phyloP scores from a whole-genome alignment of 164 flowering plant species.

The Piper longum region DNA sequence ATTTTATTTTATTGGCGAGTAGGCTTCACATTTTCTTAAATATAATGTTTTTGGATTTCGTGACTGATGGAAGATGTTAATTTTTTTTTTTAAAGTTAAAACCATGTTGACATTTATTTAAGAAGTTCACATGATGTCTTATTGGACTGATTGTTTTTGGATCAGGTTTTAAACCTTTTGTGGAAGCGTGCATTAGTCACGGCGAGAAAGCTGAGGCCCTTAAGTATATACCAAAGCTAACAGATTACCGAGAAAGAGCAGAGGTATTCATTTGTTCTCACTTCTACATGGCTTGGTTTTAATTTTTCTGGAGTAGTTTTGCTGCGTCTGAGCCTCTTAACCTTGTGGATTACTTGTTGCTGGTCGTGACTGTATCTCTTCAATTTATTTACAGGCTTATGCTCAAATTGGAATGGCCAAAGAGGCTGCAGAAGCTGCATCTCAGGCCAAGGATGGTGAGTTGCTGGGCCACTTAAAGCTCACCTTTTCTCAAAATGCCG shows the following conservation, averaged over 20 bases:
- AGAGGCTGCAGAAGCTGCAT: constrained; percentile 97
- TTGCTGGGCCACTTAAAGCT: constrained; percentile 67
- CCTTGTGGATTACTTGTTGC: background rate
- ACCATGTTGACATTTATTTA: too few species aligned
- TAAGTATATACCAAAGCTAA: constrained; percentile 82
- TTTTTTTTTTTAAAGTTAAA: too few species aligned
- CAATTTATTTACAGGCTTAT: constrained; percentile 40
- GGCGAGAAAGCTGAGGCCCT: constrained; percentile 85
- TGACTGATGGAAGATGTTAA: background rate
- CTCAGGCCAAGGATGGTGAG: constrained; percentile 90
- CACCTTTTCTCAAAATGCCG: constrained; percentile 68
- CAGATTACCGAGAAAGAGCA: constrained; percentile 81
- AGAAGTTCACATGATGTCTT: background rate
- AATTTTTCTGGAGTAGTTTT: background rate
- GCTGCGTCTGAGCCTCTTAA: background rate
- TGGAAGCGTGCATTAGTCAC: constrained; percentile 90
- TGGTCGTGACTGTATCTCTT: too few species aligned
- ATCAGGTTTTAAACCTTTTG: constrained; percentile 86
- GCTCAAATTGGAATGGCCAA: constrained; percentile 95
- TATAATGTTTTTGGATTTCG: too few species aligned
- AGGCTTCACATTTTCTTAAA: too few species aligned
- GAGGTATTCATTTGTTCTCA: constrained; percentile 41
- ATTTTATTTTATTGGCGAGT: background rate
- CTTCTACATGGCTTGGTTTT: background rate
- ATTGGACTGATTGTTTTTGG: background rate